Base-by-base conservation (phyloP, 176 grass and related monocot species). In the Musa troglodytarum region DNA sequence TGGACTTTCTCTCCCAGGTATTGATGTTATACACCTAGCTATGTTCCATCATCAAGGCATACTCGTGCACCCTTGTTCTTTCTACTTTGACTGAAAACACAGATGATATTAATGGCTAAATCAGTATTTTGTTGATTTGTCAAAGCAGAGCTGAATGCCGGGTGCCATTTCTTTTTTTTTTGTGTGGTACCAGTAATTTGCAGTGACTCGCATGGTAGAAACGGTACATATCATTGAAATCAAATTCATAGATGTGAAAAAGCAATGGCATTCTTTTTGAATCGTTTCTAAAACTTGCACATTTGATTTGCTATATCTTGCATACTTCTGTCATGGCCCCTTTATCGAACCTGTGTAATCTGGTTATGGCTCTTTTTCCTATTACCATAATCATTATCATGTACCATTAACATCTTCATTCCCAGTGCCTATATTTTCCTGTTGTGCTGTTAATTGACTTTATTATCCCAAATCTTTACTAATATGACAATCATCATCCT, bases 1-100 rank as follows among this genome's bases (percentile, higher is more conserved):
- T 85, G 92, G 94, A 77, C 90, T 97, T 83, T 79, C 89, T 79
- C 90, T 97, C 81, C 94, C 94, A 90, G 94, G 94, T 97, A 76
- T 52, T 34, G 78, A 71, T 83, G 55, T 52, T 22, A 25, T 71
- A 77, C 67, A 69, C 2, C 21, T 63, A 63, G 9, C 13, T 1
- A 77, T 19, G 11, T 68, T 19, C 67, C 52, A 14, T 71, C 28
- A 29, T 63, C 24, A 50, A 68, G 1, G 49, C 49, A 43, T 43
- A 43, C 24, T 74, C 28, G 22, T 9, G 53, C 28, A 63, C 10
- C 11, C 11, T 15, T 13, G 23, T 11, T 11, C 12, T 26, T 65
- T 65, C 23, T 61, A n/a, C 14, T n/a, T 61, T n/a, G 16, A 26
- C 3, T 13, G 2, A 65, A 26, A 65, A 65, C 11, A 65, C 10